phyloP scores from a whole-genome alignment of 2,329 filamentous ascomycete genomes.

The Colletotrichum coccodes region DNA sequence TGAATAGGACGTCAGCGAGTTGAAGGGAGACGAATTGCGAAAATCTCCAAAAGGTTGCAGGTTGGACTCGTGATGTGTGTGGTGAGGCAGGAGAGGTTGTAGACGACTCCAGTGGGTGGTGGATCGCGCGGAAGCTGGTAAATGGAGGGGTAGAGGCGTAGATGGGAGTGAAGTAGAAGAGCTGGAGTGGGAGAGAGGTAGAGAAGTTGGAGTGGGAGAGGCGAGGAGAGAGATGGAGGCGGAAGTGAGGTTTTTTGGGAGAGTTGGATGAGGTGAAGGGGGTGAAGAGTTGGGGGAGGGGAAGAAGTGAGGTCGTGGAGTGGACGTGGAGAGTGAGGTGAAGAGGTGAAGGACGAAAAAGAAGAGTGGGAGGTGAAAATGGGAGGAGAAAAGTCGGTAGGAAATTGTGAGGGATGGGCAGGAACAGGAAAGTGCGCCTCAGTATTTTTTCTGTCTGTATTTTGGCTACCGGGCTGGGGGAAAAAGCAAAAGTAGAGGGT shows the following conservation, averaged over 20 bases:
- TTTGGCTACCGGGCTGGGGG: neutral
- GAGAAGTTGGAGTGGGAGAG: conserved; percentile 34
- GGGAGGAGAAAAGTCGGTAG: conserved; percentile 35
- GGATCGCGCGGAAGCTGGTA: conserved; percentile 12
- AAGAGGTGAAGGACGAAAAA: conserved; percentile 29
- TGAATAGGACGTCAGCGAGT: neutral
- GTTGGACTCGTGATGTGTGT: conserved; percentile 10
- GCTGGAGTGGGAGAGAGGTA: conserved; percentile 36
- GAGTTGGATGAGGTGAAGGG: conserved; percentile 40
- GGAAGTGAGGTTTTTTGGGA: conserved; percentile 30
- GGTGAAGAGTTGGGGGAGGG: conserved; percentile 36
- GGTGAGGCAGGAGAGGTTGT: conserved; percentile 3
- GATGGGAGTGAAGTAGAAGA: conserved; percentile 34
- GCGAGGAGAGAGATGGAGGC: conserved; percentile 36
- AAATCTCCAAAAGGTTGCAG: neutral
- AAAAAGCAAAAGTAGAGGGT: conserved; percentile 18
- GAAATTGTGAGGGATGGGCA: conserved; percentile 38
- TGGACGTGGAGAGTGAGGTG: conserved; percentile 37
- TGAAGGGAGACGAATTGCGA: neutral
- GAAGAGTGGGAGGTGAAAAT: conserved; percentile 41
- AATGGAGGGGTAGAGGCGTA: conserved; percentile 33
- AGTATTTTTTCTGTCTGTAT: conserved; percentile 13
- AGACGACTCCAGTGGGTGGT: conserved; percentile 26
- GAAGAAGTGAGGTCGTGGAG: conserved; percentile 33
- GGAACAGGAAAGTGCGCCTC: conserved; percentile 33